Evolutionary conservation across 805 yeast genomes (phyloP).

Genomic region (Kregervanrija delftensis): DNA sequence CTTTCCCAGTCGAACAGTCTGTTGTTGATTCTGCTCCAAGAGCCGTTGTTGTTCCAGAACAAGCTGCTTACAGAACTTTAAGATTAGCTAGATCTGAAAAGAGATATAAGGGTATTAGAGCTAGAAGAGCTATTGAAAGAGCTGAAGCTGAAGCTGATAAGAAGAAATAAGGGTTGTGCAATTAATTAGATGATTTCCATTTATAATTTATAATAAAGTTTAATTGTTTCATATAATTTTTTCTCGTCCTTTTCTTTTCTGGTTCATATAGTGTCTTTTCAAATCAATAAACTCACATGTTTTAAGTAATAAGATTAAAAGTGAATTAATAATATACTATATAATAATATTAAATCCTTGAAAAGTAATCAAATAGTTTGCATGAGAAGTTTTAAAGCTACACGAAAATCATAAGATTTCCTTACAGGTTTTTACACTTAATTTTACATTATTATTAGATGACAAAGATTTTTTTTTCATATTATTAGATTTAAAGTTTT

Average conservation of each 20-base stretch:
- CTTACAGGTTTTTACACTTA: no score
- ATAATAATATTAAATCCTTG: no score
- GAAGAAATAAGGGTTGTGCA: conserved; percentile 67
- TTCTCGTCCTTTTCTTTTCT: conserved; percentile 1
- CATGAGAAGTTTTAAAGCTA: no score
- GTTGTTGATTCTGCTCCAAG: conserved; percentile 70
- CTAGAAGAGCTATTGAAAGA: conserved; percentile 92
- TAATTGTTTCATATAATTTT: conserved; percentile 3
- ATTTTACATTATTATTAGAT: no score
- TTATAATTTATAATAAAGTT: background rate
- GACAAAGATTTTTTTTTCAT: no score
- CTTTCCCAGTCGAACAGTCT: conserved; percentile 90
- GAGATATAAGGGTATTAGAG: conserved; percentile 93
- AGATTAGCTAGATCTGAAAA: conserved; percentile 93
- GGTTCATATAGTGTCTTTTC: conserved; percentile 1
- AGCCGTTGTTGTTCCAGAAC: conserved; percentile 73
- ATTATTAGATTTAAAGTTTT: no score
- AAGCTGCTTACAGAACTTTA: conserved; percentile 86
- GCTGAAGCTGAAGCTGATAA: conserved; percentile 99
- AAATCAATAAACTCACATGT: background rate
- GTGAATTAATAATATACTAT: no score
- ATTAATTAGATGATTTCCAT: background rate
- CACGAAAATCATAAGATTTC: no score
- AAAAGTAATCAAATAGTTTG: no score
- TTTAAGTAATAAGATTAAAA: no score